phyloP scores from a whole-genome alignment of 305 asterid genomes.

The Coffea humblotiana region DNA sequence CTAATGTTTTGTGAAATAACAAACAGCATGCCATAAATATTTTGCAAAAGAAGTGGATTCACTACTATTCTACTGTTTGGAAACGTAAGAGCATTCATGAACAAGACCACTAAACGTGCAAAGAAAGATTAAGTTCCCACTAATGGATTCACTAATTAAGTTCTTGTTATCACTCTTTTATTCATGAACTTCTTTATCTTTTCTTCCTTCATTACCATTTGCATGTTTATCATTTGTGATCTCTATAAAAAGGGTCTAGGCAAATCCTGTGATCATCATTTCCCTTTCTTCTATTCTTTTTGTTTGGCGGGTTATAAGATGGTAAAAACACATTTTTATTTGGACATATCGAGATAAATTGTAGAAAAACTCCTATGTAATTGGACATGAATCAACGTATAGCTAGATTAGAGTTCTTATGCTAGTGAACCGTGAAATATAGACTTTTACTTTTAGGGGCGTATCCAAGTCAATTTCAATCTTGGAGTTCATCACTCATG shows the following conservation, averaged over 20 bases:
- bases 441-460: background rate
- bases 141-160: background rate
- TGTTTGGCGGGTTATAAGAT: background rate
- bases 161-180: background rate
- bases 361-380: background rate
- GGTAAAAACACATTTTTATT: background rate
- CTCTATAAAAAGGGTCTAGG: background rate
- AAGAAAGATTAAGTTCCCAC: background rate
- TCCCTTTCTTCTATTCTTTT: background rate
- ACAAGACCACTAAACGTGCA: background rate
- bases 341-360: background rate
- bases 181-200: background rate
- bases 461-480: background rate
- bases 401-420: background rate
- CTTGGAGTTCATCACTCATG: too few relatives aligned
- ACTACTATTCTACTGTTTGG: background rate
- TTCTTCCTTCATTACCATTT: background rate
- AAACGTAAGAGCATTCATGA: background rate
- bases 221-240: background rate
- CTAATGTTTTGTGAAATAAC: background rate
- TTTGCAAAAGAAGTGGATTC: background rate
- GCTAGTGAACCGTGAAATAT: background rate
- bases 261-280: background rate
- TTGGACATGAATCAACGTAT: background rate
- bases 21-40: background rate